Percentiles rank a stretch among this genome's conserved stretches.
Conservation (phyloP, 73 alveolate genomes). For the Loxodes magnus region DNA sequence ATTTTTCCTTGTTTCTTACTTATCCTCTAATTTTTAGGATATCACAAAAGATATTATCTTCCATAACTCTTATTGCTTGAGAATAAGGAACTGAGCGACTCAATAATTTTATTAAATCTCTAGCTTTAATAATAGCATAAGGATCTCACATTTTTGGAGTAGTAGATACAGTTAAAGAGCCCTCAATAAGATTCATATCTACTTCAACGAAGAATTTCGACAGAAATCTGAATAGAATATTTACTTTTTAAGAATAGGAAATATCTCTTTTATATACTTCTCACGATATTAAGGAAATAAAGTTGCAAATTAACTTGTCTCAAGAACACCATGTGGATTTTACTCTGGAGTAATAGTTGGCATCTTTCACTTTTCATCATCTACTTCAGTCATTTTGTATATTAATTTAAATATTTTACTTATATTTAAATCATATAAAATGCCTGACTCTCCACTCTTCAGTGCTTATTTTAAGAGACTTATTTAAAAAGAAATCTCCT, state of each 20-base stretch:
- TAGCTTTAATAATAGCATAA: constrained; percentile 89
- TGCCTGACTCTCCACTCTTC: too few relatives aligned
- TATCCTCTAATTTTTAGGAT: constrained; percentile 93
- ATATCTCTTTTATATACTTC: constrained; percentile 68
- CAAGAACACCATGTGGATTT: constrained; percentile 75
- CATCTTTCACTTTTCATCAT: too few relatives aligned
- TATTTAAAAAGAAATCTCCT: too few relatives aligned
- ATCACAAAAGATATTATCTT: constrained; percentile 87
- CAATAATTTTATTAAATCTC: constrained; percentile 93
- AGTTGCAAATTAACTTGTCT: constrained; percentile 95
- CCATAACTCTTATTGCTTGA: constrained; percentile 67
- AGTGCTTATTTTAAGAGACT: too few relatives aligned
- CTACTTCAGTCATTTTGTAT: too few relatives aligned
- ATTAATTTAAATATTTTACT: too few relatives aligned
- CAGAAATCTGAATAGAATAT: constrained; percentile 37
- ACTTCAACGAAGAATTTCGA: constrained; percentile 74
- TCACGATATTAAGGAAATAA: constrained; percentile 97
- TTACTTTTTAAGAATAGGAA: constrained; percentile 26
- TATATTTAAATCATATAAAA: too few relatives aligned
- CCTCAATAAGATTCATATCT: constrained; percentile 90
- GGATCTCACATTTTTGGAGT: constrained; percentile 98
- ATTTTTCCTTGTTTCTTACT: constrained; percentile 87
- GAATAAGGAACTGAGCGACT: constrained; percentile 96
- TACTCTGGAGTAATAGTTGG: too few relatives aligned
- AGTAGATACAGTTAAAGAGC: constrained; percentile 97